Evolutionary conservation across 306 rosid genomes (phyloP), one percentile per base, ranked within the genome.

Genomic region (Ochetophila trinervis): DNA sequence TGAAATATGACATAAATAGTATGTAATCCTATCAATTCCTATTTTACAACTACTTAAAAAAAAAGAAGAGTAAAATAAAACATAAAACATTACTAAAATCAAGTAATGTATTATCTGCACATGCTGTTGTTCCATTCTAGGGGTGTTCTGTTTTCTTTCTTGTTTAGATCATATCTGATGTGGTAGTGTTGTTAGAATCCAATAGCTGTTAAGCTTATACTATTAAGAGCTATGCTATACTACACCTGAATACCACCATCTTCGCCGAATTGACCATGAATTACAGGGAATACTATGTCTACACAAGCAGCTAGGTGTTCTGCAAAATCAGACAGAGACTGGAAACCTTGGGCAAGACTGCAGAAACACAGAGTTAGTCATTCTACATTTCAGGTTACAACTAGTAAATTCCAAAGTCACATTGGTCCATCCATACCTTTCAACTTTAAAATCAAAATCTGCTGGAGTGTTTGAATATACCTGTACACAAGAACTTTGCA

Each of bases 361-460:
- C 80, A 84, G 47, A 64, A 73, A 73, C 70, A 21, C 40, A 81
- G 37, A 79, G 45, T 76, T 30, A 62, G 6, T 44, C 62, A 53
- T 60, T 59, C 66, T 53, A 57, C 48, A 45, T 36, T 60, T 45
- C 36, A 57, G 66, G 48, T 3, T 59, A 48, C 65, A 66, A n/a
- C 42, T 6, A 52, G n/a, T 42, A 42, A 59, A 60, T 53, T 68
- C 53, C 55, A n/a, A 51, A 65, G 27, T 55, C 57, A 67, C 47
- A 19, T 47, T 72, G 3, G 36, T 48, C 8, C 6, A 23, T 49
- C 8, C 78, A 66, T 53, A 84, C 98, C 92, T 87, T 82, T 82
- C 92, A 49, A 92, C 87, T 84, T 92, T 92, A 83, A 89, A 92
- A 82, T 92, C 98, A 80, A 92, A 92, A 78, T 92, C 98, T 8